Evolutionary conservation across 2,329 filamentous ascomycete genomes (phyloP).

Genomic region (Epichloe sp.): DNA sequence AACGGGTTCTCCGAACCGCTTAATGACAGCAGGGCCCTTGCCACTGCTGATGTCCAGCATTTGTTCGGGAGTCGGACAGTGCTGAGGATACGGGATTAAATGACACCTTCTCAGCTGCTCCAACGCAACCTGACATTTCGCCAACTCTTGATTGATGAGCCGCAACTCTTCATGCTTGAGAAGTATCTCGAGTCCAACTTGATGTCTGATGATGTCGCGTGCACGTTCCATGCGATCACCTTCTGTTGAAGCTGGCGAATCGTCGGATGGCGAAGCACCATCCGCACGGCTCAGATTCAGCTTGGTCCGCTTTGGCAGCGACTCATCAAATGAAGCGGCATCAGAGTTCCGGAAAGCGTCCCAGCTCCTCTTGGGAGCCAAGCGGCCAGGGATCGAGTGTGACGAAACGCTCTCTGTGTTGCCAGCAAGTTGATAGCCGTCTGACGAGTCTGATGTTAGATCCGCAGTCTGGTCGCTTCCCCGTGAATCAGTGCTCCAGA

Average conservation of each 20-base stretch:
- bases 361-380: constrained; percentile 27
- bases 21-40: constrained; percentile 55
- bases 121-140: constrained; percentile 84
- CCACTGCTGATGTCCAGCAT: constrained; percentile 62
- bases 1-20: constrained; percentile 46
- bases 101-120: constrained; percentile 90
- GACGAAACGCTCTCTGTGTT: neutral
- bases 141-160: constrained; percentile 88
- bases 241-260: constrained; percentile 10
- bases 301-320: constrained; percentile 31
- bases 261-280: neutral
- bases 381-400: neutral
- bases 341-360: constrained; percentile 15
- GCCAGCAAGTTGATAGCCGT: constrained; percentile 18
- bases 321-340: neutral
- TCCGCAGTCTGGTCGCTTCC: constrained; percentile 39
- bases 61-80: constrained; percentile 50
- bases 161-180: constrained; percentile 90
- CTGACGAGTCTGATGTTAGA: constrained; percentile 1
- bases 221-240: constrained; percentile 33
- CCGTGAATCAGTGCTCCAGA: constrained; percentile 46
- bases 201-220: constrained; percentile 64
- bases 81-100: constrained; percentile 77
- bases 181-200: constrained; percentile 83
- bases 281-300: constrained; percentile 13